Percentiles rank a stretch among this genome's conserved stretches.
Evolutionary conservation across 2,329 filamentous ascomycete species (phyloP).

Genomic region (Fusarium sp.): DNA sequence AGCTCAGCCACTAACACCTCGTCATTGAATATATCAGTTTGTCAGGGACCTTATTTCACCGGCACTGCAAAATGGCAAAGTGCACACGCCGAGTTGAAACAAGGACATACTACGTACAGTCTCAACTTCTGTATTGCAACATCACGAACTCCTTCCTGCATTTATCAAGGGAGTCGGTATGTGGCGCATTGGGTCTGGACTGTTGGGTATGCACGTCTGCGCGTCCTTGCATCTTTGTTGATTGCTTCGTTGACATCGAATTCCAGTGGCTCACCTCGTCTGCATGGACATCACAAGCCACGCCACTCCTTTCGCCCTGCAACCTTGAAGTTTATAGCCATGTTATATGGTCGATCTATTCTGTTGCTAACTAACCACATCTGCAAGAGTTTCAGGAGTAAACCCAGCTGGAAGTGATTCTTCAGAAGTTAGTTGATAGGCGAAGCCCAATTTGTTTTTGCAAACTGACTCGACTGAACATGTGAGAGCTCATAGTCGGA

Average conservation of each 20-base stretch:
- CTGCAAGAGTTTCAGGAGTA: background rate
- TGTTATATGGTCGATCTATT: background rate
- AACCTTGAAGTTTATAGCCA: slow-evolving; percentile 1
- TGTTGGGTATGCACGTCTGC: slow-evolving; percentile 21
- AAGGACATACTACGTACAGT: slow-evolving; percentile 1
- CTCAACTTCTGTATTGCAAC: slow-evolving; percentile 13
- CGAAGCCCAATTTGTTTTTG: slow-evolving; percentile 1
- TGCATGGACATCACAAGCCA: slow-evolving; percentile 37
- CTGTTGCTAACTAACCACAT: background rate
- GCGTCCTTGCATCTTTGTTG: slow-evolving; percentile 29
- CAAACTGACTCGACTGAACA: slow-evolving; percentile 21
- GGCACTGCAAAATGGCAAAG: slow-evolving; percentile 10
- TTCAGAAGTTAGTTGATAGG: slow-evolving; percentile 16
- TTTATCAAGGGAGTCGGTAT: slow-evolving; percentile 23
- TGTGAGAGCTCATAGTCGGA: slow-evolving; percentile 28
- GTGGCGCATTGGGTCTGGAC: slow-evolving; percentile 27
- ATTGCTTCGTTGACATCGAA: slow-evolving; percentile 35
- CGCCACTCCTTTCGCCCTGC: slow-evolving; percentile 22
- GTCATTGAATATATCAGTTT: slow-evolving; percentile 37
- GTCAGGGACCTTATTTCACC: slow-evolving; percentile 24
- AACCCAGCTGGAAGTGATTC: slow-evolving; percentile 4
- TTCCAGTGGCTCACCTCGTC: slow-evolving; percentile 36
- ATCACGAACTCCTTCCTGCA: slow-evolving; percentile 21
- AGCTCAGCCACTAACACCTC: slow-evolving; percentile 40
- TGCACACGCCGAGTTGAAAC: slow-evolving; percentile 2